Evolutionary conservation across 148 eudicot genomes (phyloP).

Genomic region (Hydrangea macrophylla): DNA sequence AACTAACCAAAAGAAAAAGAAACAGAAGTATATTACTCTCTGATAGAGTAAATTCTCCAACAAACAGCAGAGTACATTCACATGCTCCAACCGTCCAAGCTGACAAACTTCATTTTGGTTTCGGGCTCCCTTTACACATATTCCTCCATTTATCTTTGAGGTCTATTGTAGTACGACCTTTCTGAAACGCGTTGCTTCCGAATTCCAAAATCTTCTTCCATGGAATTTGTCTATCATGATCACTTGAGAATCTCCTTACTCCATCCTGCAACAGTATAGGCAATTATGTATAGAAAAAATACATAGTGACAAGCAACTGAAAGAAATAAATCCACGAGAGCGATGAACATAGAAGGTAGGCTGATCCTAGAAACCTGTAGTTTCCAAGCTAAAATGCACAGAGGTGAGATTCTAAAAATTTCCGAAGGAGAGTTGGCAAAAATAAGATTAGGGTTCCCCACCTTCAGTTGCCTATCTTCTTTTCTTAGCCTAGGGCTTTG

Average conservation of each 20-base stretch:
- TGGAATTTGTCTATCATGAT: constrained; percentile 28
- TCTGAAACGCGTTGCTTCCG: constrained; percentile 51
- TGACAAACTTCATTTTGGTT: constrained; percentile 15
- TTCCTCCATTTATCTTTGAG: constrained; percentile 88
- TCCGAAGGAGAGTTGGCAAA: neutral
- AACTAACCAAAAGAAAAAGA: neutral
- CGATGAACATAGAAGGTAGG: neutral
- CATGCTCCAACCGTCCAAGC: neutral
- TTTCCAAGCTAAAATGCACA: neutral
- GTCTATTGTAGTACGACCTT: constrained; percentile 48
- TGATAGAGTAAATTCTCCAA: no score
- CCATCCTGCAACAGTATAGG: constrained; percentile 49
- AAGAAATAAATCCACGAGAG: neutral
- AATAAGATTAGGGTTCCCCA: neutral
- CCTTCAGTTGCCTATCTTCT: no score
- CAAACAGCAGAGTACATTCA: constrained; percentile 1
- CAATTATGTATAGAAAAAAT: neutral
- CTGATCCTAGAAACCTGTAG: neutral
- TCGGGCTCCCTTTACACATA: constrained; percentile 35
- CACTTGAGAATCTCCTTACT: constrained; percentile 24
- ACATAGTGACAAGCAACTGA: neutral
- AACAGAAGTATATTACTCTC: neutral
- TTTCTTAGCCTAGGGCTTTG: no score
- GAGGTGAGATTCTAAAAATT: neutral
- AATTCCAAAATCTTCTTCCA: constrained; percentile 63